Percentiles rank a stretch among this genome's conserved stretches.
phyloP scores from a whole-genome alignment of 345 rosid species.

The Boechera stricta region DNA sequence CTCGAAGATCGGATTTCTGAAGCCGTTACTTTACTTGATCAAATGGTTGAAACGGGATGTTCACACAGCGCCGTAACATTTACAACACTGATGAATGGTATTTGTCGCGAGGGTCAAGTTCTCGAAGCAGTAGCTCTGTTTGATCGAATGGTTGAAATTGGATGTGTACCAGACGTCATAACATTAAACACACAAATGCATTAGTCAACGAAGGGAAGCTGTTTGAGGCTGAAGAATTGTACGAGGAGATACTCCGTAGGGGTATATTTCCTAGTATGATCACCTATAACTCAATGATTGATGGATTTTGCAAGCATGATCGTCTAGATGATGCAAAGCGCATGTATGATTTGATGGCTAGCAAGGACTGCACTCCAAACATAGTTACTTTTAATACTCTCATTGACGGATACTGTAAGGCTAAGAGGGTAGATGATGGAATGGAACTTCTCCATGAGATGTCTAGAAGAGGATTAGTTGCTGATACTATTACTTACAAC shows the following conservation, averaged over 20 bases:
- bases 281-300: background rate
- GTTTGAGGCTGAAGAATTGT: background rate
- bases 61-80: too few species aligned
- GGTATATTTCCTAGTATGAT: background rate
- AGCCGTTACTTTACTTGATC: too few species aligned
- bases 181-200: background rate
- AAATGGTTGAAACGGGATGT: too few species aligned
- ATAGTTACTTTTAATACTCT: background rate
- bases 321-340: background rate
- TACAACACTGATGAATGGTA: background rate
- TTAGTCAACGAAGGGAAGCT: background rate
- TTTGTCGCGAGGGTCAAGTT: background rate
- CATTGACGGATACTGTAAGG: background rate
- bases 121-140: background rate
- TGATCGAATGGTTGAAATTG: background rate
- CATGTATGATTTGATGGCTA: constrained; percentile 3
- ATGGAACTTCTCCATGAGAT: too few species aligned
- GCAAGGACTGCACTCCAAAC: background rate
- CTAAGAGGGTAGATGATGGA: background rate
- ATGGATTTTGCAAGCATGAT: constrained; percentile 13
- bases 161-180: background rate
- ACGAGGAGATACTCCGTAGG: background rate
- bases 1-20: too few species aligned
- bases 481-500: background rate
- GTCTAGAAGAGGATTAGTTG: too few species aligned